Base-by-base conservation (phyloP, 192 early-diverging fungal genomes). In the Neocallimastix lanati region DNA sequence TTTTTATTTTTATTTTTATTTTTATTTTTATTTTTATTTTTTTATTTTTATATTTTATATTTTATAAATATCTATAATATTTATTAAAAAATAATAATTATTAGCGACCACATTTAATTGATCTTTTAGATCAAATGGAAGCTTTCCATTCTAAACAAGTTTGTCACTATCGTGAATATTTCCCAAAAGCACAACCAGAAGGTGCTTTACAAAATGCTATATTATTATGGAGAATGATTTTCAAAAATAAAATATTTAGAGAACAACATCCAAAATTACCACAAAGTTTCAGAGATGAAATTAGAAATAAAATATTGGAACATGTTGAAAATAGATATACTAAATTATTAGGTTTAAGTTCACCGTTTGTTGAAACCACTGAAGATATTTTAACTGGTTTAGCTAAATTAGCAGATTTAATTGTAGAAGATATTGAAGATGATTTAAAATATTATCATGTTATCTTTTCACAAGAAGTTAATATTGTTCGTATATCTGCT, bases 141-240 rank as follows among this genome's bases (percentile, higher is more conserved):
- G 81, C 79, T 25, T 87, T 88, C 79, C 88, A 83, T 77, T 81
- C 82, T 16, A 86, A 81, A 12, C 86, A 87, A 81, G 83, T 89
- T 7, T 82, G 80, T 38, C 88, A 89, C 80, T 89, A 89, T 83
- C 85, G 84, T 78, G 88, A 89, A 80, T 85, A 86, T 30, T 89
- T 82, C 79, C 87, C 88, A 29, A 88, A 89, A 80, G 87, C 88
- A 80, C 77, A 85, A 36, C 88, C 88, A 2, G 78, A 78, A 25
- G 83, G 83, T 29, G 88, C 85, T 13, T 81, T 89, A 29, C 85
- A 85, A 76, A 86, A 83, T 29, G 85, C 87, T 28, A 84, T 89
- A 38, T 80, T 89, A 50, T 81, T 89, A 78, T 81, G 87, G 79
- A 81, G 88, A 35, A 89, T 89, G 88, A 88, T 89, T 12, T 84